Evolutionary conservation across 768 basidiomycete genomes (phyloP), one percentile per base, ranked within the genome.

Genomic region (Boletellus emodensis): DNA sequence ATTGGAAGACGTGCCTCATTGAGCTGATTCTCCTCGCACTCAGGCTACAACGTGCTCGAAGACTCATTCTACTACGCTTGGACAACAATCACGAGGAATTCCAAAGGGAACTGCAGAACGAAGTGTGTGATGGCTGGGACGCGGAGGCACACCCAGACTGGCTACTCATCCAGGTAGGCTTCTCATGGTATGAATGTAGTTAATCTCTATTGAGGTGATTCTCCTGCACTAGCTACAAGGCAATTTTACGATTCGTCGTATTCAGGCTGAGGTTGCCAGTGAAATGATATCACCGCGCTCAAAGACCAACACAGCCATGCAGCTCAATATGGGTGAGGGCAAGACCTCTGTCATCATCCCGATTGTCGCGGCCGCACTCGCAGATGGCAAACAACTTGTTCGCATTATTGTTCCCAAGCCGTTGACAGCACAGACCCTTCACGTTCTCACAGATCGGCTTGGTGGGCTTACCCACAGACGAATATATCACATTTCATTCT

Each of bases 271-370:
- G 0, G 61, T 81, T 9, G 75, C 78, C 1, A 46, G 56, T 3
- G 71, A 79, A 43, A 81, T 82, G 80, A 75, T 77, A 18, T 46
- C 58, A 0, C 79, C 81, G 0, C 49, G 47, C 1, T 68, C 62
- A 0, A 49, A 52, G 3, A 13, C 54, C 7, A 82, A 75, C 42
- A 72, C 73, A 0, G 59, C 69, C 7, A 63, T 76, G 26, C 80
- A 81, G 36, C 71, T 81, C 14, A 79, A 82, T 43, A 82, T 82
- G 80, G 80, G 80, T 3, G 80, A 82, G 47, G 81, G 80, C 1
- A 82, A 82, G 51, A 71, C 73, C 2, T 74, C 72, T 0, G 73
- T 72, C 1, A 72, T 82, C 17, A 68, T 81, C 3, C 80, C 80
- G 0, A 63, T 80, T 28, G 62, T 71, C 1, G 64, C 67, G 0